Conservation (phyloP, 805 yeast genomes). For the Kregervanrija delftensis region DNA sequence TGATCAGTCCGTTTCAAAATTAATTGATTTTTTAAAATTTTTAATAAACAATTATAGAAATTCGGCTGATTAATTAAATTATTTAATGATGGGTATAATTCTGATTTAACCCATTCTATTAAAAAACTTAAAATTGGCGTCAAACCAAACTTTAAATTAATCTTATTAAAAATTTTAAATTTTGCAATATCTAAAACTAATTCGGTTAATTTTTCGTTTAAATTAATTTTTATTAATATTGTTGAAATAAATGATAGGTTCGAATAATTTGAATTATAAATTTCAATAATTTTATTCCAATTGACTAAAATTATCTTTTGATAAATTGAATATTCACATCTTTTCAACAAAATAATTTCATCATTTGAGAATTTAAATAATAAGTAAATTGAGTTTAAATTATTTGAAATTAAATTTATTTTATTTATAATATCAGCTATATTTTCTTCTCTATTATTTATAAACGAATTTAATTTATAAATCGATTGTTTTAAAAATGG, state of each 20-base stretch:
- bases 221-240: constrained; percentile 13
- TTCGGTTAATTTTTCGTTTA: constrained; percentile 19
- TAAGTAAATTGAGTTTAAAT: constrained; percentile 3
- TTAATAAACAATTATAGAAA: constrained; percentile 12
- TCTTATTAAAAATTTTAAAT: constrained; percentile 24
- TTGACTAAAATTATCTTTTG: constrained; percentile 1
- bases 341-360: constrained; percentile 6
- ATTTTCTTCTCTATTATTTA: no score
- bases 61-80: constrained; percentile 3
- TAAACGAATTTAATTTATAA: not conserved
- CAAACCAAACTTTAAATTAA: constrained; percentile 1
- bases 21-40: constrained; percentile 18
- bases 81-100: constrained; percentile 29
- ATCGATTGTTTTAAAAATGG: constrained; percentile 7
- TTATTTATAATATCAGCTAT: no score
- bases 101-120: constrained; percentile 31
- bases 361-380: constrained; percentile 5
- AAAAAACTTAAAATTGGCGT: constrained; percentile 29
- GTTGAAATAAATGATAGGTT: constrained; percentile 13
- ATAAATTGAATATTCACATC: constrained; percentile 10
- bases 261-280: not conserved
- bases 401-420: constrained; percentile 2
- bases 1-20: constrained; percentile 46
- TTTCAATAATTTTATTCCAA: constrained; percentile 1
- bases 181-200: constrained; percentile 33